These are phyloP conservation scores for Penicillium bialowiezense DNA, from an alignment of 495 filamentous ascomycete species.

Conservation along the genomic window DNA sequence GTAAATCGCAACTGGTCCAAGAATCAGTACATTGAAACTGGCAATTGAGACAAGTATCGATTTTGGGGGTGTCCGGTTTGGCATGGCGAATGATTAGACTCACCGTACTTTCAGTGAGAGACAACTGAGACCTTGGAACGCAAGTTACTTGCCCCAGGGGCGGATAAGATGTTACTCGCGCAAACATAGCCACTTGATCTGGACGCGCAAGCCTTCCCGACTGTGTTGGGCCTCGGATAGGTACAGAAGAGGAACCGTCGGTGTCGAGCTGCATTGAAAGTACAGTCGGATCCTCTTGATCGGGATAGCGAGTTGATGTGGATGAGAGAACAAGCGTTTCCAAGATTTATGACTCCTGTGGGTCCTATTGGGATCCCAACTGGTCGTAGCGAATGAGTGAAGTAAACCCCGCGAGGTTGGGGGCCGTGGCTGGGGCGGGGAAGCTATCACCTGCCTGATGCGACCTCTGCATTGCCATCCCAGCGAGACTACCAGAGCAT, in stretches of 20 bases:
- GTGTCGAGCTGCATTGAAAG: conserved; percentile 24
- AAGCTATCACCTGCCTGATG: conserved; percentile 4
- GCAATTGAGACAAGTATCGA: not conserved
- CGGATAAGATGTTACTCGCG: conserved; percentile 57
- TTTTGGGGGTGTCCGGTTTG: too few relatives aligned
- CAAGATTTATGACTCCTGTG: too few relatives aligned
- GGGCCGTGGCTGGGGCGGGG: too few relatives aligned
- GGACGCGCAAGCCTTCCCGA: conserved; percentile 36
- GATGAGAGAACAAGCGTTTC: too few relatives aligned
- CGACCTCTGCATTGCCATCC: too few relatives aligned
- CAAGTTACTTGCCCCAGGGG: conserved; percentile 68
- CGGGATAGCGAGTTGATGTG: too few relatives aligned
- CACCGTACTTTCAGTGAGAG: conserved; percentile 30
- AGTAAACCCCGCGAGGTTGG: too few relatives aligned
- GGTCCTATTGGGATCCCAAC: too few relatives aligned
- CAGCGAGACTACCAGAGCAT: too few relatives aligned
- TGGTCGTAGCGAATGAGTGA: too few relatives aligned
- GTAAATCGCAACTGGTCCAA: conserved; percentile 53
- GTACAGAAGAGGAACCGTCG: conserved; percentile 20
- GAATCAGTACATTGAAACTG: conserved; percentile 1
- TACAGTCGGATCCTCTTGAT: not conserved
- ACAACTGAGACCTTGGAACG: conserved; percentile 34
- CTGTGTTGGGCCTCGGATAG: conserved; percentile 17
- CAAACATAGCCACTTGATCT: conserved; percentile 49
- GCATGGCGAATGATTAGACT: not conserved